Evolutionary conservation across 768 basidiomycete genomes (phyloP), one percentile per base, ranked within the genome.

Genomic region (Collybiopsis luxurians): DNA sequence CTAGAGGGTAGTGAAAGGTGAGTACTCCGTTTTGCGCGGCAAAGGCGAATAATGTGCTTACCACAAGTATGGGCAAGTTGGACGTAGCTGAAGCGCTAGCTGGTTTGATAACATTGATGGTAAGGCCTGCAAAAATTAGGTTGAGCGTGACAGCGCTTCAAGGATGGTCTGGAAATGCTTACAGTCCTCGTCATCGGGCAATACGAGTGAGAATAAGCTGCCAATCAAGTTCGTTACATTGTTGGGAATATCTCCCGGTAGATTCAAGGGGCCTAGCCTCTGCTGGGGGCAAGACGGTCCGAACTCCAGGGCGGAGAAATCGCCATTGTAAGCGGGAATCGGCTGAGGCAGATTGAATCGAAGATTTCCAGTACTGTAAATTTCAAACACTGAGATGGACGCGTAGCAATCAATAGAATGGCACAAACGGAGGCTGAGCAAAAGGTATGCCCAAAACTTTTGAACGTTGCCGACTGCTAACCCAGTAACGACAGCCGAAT

Each of bases 11-110:
- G 17, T 9, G 17, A 38, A 9, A 38, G 36, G 7, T 17, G n/a
- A 17, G 9, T 42, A 17, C 17, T 5, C 6, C 13, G 4, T n/a
- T 47, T 34, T 5, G 5, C 3, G 13, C 31, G 13, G 5, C 13
- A n/a, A n/a, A n/a, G n/a, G n/a, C n/a, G 13, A 9, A 17, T 11
- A 3, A n/a, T n/a, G n/a, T 26, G 71, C 80, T 43, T 66, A 83
- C 83, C 27, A 77, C 80, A 19, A 81, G 69, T 4, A 86, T 80
- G 1, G 84, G 84, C 2, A 84, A 67, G 48, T 78, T 79, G 7
- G 75, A 75, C 0, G 62, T 62, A 1, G 76, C 53, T 0, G 72
- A 75, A 1, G 77, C 73, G 30, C 59, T 65, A 1, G 67, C 64
- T 4, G 84, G 82, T 49, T 73, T 75, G 27, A 81, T 61, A 17